A percentile compares a stretch with the other conserved stretches of the same genome.
Evolutionary conservation across 106 monocot genomes (phyloP).

Genomic region (Dioscorea dumetorum): DNA sequence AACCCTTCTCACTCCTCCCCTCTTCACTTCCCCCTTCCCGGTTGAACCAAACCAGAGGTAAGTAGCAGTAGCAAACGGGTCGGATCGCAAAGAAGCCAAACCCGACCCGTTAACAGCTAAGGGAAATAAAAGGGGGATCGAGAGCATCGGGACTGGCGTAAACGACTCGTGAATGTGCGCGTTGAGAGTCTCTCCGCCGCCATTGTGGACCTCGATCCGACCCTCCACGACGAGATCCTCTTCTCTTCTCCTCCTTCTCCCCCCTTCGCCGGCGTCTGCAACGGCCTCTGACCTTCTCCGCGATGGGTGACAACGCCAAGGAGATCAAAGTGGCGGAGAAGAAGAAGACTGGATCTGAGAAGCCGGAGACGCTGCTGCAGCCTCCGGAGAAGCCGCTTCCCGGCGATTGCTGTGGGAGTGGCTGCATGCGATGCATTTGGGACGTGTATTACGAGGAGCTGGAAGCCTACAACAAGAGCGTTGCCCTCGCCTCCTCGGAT

Average conservation of each 20-base stretch:
- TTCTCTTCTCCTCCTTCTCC: background rate
- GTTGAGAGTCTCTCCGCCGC: too few species aligned
- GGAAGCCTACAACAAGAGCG: slow-evolving; percentile 54
- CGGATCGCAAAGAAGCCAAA: too few species aligned
- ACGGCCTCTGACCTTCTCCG: background rate
- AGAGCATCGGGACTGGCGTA: too few species aligned
- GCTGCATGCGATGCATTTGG: slow-evolving; percentile 89
- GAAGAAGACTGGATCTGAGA: background rate
- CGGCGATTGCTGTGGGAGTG: slow-evolving; percentile 91
- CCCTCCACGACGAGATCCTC: too few species aligned
- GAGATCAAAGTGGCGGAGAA: background rate
- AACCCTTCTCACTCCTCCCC: too few species aligned
- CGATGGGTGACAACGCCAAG: background rate
- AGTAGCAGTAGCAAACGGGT: too few species aligned
- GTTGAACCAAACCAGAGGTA: too few species aligned
- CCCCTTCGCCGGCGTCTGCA: background rate
- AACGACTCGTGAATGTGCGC: too few species aligned
- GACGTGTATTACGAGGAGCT: slow-evolving; percentile 89
- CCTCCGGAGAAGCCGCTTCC: slow-evolving; percentile 84
- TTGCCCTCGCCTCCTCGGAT: background rate
- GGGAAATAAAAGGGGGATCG: too few species aligned
- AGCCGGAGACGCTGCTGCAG: background rate
- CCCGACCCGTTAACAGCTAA: too few species aligned
- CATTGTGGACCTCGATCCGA: too few species aligned
- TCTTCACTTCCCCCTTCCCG: too few species aligned